Evolutionary conservation across 2,329 filamentous ascomycete species (phyloP).

Genomic region (Claviceps pazoutovae): DNA sequence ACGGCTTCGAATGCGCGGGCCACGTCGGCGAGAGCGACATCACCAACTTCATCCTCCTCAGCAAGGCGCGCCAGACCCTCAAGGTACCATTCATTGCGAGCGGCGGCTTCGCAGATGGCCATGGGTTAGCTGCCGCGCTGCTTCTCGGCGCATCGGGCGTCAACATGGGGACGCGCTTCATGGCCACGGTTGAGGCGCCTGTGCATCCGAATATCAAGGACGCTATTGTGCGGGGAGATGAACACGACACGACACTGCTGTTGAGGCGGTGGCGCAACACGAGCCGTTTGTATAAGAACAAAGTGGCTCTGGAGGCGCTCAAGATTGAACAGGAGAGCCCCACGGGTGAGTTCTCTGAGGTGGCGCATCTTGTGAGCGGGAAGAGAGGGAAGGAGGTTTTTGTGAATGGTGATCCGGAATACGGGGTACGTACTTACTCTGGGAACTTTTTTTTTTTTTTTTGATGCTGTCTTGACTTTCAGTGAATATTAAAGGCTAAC

Average conservation of each 20-base stretch:
- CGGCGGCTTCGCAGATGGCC: constrained; percentile 87
- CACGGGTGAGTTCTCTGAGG: constrained; percentile 77
- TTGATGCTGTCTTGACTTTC: constrained; percentile 1
- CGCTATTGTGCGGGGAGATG: constrained; percentile 73
- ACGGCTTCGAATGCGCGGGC: constrained; percentile 92
- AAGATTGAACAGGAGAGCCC: constrained; percentile 72
- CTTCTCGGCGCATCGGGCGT: constrained; percentile 83
- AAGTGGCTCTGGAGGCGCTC: constrained; percentile 66
- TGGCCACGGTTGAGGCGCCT: constrained; percentile 88
- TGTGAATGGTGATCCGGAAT: constrained; percentile 78
- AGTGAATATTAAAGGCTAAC: too few relatives aligned
- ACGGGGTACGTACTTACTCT: constrained; percentile 51
- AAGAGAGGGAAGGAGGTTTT: constrained; percentile 88
- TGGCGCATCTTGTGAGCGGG: constrained; percentile 77
- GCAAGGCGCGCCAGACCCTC: constrained; percentile 70
- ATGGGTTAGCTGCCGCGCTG: constrained; percentile 82
- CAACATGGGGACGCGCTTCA: constrained; percentile 98
- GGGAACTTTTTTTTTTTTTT: background rate
- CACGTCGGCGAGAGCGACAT: constrained; percentile 81
- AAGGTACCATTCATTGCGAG: constrained; percentile 87
- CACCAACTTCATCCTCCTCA: constrained; percentile 80
- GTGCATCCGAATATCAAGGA: constrained; percentile 92
- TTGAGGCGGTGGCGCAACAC: constrained; percentile 91
- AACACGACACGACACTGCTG: constrained; percentile 83
- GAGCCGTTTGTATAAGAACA: constrained; percentile 75